Base-by-base conservation (phyloP, 352 stramenopile genomes). In the Pythium volutum region DNA sequence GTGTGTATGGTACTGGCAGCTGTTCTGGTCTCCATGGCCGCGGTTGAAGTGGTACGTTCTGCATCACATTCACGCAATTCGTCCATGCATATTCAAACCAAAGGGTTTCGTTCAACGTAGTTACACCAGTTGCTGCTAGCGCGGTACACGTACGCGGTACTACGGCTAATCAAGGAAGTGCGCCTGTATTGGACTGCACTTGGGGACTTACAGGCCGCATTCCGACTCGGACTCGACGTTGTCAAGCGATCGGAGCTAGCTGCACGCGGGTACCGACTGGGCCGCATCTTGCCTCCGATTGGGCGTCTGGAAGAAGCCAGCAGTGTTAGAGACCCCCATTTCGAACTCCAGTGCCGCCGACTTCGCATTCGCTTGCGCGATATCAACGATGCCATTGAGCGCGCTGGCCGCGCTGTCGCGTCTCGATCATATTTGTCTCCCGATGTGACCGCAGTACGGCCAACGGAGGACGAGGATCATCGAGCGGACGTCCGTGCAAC, bases 211-310 rank as follows among this genome's bases (percentile, higher is more conserved):
- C 26, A 84, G 26, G 15, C 31, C 1, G 52, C 62, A 16, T 91
- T 79, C 48, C 51, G 55, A 23, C 26, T 38, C 9, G 76, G 57
- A 57, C 45, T 91, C 33, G 66, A 70, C 18, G 23, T 84, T 12
- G 64, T 89, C 38, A 91, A 91, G 64, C 78, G 73, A 23, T 78
- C 74, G 11, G 81, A 91, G 51, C 36, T 87, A 26, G 77, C 74
- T 9, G 74, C 71, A 42, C 71, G 74, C 25, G 79, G 79, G 2
- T 89, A 84, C 48, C 74, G 71, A 9, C 64, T 91, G 11, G 77
- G 77, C 12, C 27, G 46, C 18, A 55, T 72, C 18, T 59, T 91
- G 12, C 81, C 81, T 1, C 79, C 81, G 6, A 59, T 90, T 26
- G 77, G 75, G 3, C 75, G 81, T 2, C 66, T 90, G 9, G 81